Conservation (phyloP, 225 moss, liverwort and hornwort species). For the Pseudoscleropodium purum region DNA sequence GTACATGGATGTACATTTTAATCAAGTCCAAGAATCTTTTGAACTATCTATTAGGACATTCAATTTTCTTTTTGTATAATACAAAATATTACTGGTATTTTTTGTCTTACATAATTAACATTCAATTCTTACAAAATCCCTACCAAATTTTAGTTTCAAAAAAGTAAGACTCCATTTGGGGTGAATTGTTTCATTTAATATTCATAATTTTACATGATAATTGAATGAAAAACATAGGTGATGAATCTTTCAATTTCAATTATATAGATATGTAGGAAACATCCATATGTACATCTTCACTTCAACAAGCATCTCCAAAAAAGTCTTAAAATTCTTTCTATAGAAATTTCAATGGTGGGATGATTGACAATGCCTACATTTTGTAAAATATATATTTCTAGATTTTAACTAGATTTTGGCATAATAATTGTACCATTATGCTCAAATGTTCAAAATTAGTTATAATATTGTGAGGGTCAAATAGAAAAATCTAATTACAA, state of each 20-base stretch:
- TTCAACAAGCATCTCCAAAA: too few relatives aligned
- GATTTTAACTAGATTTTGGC: neutral
- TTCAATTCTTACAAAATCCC: neutral
- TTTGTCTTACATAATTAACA: neutral
- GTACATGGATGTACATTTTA: accelerated
- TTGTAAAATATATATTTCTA: neutral
- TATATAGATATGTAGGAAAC: neutral
- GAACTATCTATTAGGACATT: neutral
- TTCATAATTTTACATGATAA: neutral
- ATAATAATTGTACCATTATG: too few relatives aligned
- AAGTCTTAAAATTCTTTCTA: too few relatives aligned
- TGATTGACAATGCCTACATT: neutral
- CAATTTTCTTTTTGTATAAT: neutral
- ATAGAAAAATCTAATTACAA: too few relatives aligned
- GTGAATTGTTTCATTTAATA: neutral
- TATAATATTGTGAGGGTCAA: too few relatives aligned
- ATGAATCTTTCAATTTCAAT: too few relatives aligned
- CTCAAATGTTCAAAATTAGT: too few relatives aligned
- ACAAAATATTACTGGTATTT: neutral
- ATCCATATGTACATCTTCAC: accelerated
- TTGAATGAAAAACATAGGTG: too few relatives aligned
- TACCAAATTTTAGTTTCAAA: too few relatives aligned
- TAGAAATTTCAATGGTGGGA: too few relatives aligned
- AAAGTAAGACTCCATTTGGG: too few relatives aligned
- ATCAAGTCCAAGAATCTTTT: neutral